These are phyloP conservation scores for Thuja plicata DNA, from an alignment of 83 land plant genomes.

Conservation along the genomic window DNA sequence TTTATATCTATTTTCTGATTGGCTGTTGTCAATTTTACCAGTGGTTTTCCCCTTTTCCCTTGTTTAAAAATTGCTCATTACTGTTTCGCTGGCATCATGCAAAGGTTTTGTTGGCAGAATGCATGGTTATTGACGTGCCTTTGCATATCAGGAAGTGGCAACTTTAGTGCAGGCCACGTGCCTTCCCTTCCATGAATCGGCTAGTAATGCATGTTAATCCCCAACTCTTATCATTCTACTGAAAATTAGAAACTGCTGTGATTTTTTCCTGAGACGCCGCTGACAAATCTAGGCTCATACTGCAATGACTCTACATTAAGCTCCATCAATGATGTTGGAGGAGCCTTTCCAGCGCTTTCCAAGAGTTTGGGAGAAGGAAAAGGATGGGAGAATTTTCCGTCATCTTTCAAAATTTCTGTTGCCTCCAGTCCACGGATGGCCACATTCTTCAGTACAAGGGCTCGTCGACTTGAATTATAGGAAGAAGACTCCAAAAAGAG, in stretches of 20 bases:
- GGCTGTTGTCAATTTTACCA: no score
- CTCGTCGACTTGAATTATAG: background rate
- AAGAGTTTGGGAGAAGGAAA: background rate
- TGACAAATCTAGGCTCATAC: constrained; percentile 72
- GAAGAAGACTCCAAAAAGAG: background rate
- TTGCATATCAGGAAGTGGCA: no score
- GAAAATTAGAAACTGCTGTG: constrained; percentile 4
- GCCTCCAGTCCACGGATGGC: background rate
- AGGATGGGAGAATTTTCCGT: background rate
- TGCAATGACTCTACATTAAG: constrained; percentile 59
- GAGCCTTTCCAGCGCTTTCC: background rate
- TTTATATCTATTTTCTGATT: no score
- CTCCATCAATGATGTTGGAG: constrained; percentile 20
- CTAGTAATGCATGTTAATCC: no score
- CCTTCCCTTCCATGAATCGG: no score
- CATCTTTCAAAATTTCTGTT: background rate
- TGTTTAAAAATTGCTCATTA: no score
- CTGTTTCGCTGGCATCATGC: no score
- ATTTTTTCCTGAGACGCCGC: constrained; percentile 49
- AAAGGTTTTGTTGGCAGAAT: no score
- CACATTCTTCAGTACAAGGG: background rate
- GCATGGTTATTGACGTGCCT: no score
- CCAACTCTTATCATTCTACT: no score
- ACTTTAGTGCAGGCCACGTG: no score
- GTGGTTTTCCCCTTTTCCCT: no score